Conservation (phyloP, 805 yeast species). For the Suhomyces emberorum region DNA sequence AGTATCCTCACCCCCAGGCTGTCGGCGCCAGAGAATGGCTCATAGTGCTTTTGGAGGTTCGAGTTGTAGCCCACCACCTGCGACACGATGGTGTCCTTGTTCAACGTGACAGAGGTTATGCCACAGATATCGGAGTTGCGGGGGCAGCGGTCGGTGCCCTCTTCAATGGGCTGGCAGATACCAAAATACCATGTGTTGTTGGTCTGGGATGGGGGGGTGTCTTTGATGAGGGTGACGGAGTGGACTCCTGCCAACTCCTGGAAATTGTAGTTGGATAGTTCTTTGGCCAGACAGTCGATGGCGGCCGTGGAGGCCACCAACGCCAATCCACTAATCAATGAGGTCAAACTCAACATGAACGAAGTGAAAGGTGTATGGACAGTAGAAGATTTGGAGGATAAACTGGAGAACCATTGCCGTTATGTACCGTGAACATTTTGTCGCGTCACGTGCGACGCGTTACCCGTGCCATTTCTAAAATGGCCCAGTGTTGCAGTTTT, state of each 20-base stretch:
- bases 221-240: constrained; percentile 27
- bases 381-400: no score
- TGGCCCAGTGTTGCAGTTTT: no score
- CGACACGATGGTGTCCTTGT: constrained; percentile 49
- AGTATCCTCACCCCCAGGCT: constrained; percentile 30
- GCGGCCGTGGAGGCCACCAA: constrained; percentile 14
- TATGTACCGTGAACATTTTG: no score
- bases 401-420: no score
- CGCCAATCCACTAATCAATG: constrained; percentile 2
- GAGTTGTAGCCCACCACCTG: constrained; percentile 60
- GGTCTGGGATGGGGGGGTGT: constrained; percentile 79
- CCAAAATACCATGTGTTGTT: constrained; percentile 66
- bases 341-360: background rate
- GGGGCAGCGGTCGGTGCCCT: constrained; percentile 54
- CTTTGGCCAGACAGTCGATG: constrained; percentile 34
- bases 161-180: constrained; percentile 55
- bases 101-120: constrained; percentile 50
- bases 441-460: no score
- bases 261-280: constrained; percentile 41
- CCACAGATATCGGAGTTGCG: constrained; percentile 78
- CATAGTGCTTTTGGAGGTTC: constrained; percentile 31
- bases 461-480: no score
- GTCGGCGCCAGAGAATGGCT: constrained; percentile 26
- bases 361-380: background rate
- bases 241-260: constrained; percentile 49